Evolutionary conservation across 2,329 filamentous ascomycete genomes (phyloP).

Genomic region (Venturia effusa): DNA sequence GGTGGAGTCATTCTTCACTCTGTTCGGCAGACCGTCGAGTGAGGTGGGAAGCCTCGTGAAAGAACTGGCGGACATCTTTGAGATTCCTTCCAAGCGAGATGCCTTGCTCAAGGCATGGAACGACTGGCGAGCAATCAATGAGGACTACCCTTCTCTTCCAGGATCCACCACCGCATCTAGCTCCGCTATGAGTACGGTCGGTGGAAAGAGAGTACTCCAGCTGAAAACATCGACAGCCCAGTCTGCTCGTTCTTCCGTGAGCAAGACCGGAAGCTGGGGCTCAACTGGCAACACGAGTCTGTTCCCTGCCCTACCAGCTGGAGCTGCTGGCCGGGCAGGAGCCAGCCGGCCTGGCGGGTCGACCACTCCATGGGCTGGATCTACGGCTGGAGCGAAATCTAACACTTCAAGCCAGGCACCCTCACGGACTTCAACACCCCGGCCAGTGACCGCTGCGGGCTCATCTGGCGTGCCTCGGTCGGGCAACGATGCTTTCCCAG

Average conservation of each 20-base stretch:
- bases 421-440: conserved; percentile 14
- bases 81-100: conserved; percentile 65
- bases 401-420: conserved; percentile 22
- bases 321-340: not conserved
- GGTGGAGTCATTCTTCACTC: conserved; percentile 75
- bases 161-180: conserved; percentile 57
- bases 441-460: conserved; percentile 16
- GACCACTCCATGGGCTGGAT: conserved; percentile 14
- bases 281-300: conserved; percentile 24
- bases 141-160: conserved; percentile 86
- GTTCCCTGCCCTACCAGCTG: conserved; percentile 19
- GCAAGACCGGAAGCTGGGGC: conserved; percentile 47
- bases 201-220: conserved; percentile 48
- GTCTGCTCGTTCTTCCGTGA: conserved; percentile 50
- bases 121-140: conserved; percentile 90
- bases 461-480: conserved; percentile 14
- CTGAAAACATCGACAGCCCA: conserved; percentile 60
- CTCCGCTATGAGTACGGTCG: conserved; percentile 33
- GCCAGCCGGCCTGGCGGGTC: not conserved
- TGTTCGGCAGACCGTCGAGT: conserved; percentile 68
- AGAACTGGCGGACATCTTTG: conserved; percentile 86
- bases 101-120: conserved; percentile 76
- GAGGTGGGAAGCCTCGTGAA: conserved; percentile 82
- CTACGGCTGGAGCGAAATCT: conserved; percentile 22
- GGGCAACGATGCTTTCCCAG: conserved; percentile 60